Evolutionary conservation across 2,329 filamentous ascomycete species (phyloP).

Genomic region (Fusarium sacchari): DNA sequence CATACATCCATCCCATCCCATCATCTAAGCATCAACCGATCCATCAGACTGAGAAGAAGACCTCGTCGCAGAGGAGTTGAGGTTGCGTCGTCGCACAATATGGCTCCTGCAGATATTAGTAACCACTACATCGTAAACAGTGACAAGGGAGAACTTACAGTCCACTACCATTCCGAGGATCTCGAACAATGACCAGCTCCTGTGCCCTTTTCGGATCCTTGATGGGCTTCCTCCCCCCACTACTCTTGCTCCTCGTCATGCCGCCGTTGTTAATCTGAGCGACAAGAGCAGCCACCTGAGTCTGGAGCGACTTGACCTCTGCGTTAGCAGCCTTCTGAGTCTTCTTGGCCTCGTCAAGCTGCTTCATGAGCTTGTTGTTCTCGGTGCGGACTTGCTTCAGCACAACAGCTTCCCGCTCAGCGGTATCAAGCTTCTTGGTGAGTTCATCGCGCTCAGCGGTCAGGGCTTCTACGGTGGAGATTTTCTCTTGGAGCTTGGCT

Average conservation of each 20-base stretch:
- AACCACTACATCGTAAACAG: neutral
- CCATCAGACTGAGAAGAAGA: constrained; percentile 36
- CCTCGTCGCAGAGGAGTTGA: constrained; percentile 27
- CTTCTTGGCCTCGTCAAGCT: constrained; percentile 39
- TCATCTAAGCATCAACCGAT: constrained; percentile 26
- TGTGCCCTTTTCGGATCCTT: constrained; percentile 42
- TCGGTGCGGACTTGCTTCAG: constrained; percentile 35
- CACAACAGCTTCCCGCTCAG: constrained; percentile 36
- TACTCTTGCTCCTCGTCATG: constrained; percentile 21
- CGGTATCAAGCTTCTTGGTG: constrained; percentile 34
- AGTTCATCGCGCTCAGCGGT: constrained; percentile 28
- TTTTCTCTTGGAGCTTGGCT: constrained; percentile 16
- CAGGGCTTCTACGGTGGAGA: constrained; percentile 14
- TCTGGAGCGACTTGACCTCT: constrained; percentile 33
- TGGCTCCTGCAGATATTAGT: constrained; percentile 17
- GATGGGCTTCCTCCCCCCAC: constrained; percentile 27
- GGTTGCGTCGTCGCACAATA: constrained; percentile 32
- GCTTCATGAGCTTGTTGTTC: constrained; percentile 40
- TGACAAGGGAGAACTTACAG: constrained; percentile 31
- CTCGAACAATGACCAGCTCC: constrained; percentile 42
- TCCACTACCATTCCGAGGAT: constrained; percentile 36
- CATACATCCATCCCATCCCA: neutral
- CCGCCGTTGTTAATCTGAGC: constrained; percentile 28
- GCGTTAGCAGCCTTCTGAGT: constrained; percentile 34
- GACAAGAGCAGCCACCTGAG: constrained; percentile 34